These are phyloP conservation scores for Corymbia calophylla DNA, from an alignment of 441 rosid genomes.

Conservation along the genomic window DNA sequence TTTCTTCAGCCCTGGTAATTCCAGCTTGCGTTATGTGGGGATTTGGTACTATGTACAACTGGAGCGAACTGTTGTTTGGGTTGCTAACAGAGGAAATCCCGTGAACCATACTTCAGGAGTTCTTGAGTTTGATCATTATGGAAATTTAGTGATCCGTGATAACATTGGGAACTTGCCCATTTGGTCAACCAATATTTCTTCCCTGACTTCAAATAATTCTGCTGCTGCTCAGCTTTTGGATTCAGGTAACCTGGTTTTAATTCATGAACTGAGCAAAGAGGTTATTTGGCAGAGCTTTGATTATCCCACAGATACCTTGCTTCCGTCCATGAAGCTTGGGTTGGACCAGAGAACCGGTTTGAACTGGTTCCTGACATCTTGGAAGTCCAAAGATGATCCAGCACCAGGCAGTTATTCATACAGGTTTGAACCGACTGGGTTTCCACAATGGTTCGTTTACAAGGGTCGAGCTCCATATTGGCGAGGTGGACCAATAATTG, in stretches of 20 bases:
- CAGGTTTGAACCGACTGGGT: background rate
- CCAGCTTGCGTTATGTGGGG: background rate
- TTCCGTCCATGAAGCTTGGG: background rate
- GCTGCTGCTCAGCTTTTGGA: background rate
- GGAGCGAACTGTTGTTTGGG: background rate
- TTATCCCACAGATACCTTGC: background rate
- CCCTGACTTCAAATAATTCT: background rate
- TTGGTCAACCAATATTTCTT: background rate
- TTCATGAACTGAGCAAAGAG: background rate
- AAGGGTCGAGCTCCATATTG: background rate
- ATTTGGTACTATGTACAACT: background rate
- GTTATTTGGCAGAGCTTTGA: background rate
- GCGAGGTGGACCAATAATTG: constrained; percentile 35
- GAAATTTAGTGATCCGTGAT: background rate
- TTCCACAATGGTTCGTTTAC: background rate
- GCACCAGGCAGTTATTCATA: background rate
- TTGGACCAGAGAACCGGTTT: background rate
- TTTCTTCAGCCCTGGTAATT: constrained; percentile 6
- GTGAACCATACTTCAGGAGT: background rate
- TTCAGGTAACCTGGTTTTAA: background rate
- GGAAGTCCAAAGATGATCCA: background rate
- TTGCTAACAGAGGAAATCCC: background rate
- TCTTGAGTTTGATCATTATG: background rate
- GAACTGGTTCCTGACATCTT: background rate
- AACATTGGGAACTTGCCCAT: background rate